Conservation (phyloP, 2,329 filamentous ascomycete genomes). For the Diaporthe citriasiana region DNA sequence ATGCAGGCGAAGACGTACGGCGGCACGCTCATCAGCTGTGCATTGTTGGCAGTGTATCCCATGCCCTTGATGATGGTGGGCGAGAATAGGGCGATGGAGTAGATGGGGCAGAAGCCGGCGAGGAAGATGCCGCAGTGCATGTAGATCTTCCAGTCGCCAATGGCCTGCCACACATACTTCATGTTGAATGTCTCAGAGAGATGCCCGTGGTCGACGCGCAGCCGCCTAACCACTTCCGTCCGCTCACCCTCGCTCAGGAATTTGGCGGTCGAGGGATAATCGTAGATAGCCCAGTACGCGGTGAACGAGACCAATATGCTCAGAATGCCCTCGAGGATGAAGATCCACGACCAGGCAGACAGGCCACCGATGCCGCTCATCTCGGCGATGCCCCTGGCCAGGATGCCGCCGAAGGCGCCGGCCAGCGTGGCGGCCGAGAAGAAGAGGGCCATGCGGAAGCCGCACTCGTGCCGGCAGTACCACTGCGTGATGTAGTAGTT, state of each 20-base stretch:
- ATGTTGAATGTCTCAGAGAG: conserved; percentile 71
- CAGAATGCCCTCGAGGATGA: conserved; percentile 75
- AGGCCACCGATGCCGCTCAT: conserved; percentile 65
- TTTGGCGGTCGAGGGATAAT: conserved; percentile 68
- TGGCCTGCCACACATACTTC: conserved; percentile 67
- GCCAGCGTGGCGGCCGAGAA: conserved; percentile 69
- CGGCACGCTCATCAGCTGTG: conserved; percentile 75
- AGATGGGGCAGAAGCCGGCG: conserved; percentile 70
- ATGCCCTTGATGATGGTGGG: conserved; percentile 70
- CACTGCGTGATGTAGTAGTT: conserved; percentile 68
- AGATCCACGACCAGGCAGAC: conserved; percentile 84
- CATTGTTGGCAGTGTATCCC: conserved; percentile 63
- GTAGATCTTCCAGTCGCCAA: conserved; percentile 71
- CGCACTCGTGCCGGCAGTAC: conserved; percentile 73
- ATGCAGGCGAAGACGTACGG: conserved; percentile 71
- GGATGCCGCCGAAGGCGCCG: conserved; percentile 73
- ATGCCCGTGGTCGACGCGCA: conserved; percentile 58
- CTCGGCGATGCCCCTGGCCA: conserved; percentile 72
- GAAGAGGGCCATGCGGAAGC: conserved; percentile 73
- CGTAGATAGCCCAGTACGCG: conserved; percentile 60
- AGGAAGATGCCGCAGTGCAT: conserved; percentile 74
- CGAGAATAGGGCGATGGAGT: conserved; percentile 73
- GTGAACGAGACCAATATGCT: conserved; percentile 62
- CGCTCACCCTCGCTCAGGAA: conserved; percentile 63
- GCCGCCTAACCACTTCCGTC: conserved; percentile 58